Percentiles rank a stretch among this genome's conserved stretches.
These are phyloP conservation scores for Boletus subcaerulescens DNA, from an alignment of 768 basidiomycete species.

Conservation along the genomic window DNA sequence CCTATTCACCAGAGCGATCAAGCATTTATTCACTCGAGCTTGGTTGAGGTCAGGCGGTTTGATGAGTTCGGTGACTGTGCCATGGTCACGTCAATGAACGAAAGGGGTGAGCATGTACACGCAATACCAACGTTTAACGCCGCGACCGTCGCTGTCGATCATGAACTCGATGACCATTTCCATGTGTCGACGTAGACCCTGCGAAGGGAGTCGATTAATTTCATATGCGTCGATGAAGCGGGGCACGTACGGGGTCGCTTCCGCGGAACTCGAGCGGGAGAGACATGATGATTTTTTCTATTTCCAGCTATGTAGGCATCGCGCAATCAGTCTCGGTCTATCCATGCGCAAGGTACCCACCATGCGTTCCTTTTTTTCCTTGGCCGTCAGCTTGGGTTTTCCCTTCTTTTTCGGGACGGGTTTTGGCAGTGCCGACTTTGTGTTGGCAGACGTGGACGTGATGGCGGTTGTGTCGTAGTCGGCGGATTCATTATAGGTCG, in stretches of 20 bases:
- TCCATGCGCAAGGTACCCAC: constrained; percentile 37
- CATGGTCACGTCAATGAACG: background rate
- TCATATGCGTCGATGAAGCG: background rate
- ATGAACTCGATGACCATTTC: constrained; percentile 78
- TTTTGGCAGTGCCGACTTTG: constrained; percentile 42
- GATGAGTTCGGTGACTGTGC: constrained; percentile 71
- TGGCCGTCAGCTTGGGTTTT: constrained; percentile 68
- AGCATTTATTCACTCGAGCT: constrained; percentile 88
- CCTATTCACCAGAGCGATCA: constrained; percentile 85
- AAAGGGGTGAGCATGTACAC: constrained; percentile 35
- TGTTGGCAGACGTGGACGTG: constrained; percentile 34
- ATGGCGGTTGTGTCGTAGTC: constrained; percentile 35
- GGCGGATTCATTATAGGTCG: constrained; percentile 28
- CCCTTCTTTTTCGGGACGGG: constrained; percentile 44
- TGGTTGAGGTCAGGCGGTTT: constrained; percentile 81
- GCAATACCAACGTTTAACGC: constrained; percentile 43
- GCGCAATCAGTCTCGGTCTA: background rate
- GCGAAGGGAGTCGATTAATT: background rate
- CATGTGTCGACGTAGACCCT: constrained; percentile 75
- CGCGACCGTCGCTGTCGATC: constrained; percentile 58
- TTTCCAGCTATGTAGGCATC: constrained; percentile 40
- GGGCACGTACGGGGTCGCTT: constrained; percentile 69
- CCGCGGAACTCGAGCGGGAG: constrained; percentile 91
- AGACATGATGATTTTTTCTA: constrained; percentile 70
- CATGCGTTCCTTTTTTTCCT: constrained; percentile 80